Evolutionary conservation across 495 filamentous ascomycete genomes (phyloP).

Genomic region (Evernia prunastri): DNA sequence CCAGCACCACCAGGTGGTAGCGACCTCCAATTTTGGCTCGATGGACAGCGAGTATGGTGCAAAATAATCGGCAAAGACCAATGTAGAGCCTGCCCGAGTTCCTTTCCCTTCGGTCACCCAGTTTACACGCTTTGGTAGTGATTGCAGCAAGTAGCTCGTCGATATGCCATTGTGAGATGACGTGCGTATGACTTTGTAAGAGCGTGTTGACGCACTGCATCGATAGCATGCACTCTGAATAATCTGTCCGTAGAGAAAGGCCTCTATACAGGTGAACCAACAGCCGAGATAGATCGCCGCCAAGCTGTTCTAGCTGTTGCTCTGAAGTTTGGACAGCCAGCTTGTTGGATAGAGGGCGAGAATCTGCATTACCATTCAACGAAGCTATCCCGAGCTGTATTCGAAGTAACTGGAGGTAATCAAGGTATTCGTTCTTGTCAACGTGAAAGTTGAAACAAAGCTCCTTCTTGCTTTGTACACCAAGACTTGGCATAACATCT

Average conservation of each 20-base stretch:
- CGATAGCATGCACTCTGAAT: conserved; percentile 10
- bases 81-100: conserved; percentile 51
- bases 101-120: conserved; percentile 34
- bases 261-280: conserved; percentile 4
- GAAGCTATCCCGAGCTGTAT: conserved; percentile 1
- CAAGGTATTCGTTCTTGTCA: background rate
- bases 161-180: conserved; percentile 64
- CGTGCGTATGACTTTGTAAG: conserved; percentile 30
- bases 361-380: conserved; percentile 10
- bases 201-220: conserved; percentile 23
- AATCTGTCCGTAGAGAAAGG: background rate
- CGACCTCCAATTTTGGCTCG: conserved; percentile 62
- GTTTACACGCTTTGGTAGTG: conserved; percentile 44
- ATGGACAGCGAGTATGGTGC: conserved; percentile 50
- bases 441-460: conserved; percentile 1
- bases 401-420: background rate
- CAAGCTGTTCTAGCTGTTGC: conserved; percentile 4
- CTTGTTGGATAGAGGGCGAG: background rate
- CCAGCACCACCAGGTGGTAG: conserved; percentile 60
- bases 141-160: conserved; percentile 56
- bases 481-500: conserved; percentile 2
- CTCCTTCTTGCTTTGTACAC: conserved; percentile 4
- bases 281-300: conserved; percentile 2
- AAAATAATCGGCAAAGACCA: conserved; percentile 53
- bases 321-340: background rate